A percentile compares a stretch with the other conserved stretches of the same genome.
These are phyloP conservation scores for Eremothecium sinecaudum DNA, from an alignment of 1,139 yeast species.

Conservation along the genomic window DNA sequence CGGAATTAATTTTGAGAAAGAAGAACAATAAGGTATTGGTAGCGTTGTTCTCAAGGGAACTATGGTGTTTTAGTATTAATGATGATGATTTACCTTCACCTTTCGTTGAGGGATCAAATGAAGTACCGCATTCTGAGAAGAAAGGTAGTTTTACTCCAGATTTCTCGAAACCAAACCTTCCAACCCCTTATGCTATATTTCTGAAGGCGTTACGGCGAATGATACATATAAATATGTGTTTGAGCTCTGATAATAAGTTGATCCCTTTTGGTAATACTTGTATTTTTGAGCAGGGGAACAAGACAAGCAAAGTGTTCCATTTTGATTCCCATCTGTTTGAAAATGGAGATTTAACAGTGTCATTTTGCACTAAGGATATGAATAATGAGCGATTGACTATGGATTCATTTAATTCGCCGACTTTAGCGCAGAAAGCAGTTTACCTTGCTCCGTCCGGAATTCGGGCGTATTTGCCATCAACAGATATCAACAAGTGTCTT, in stretches of 20 bases:
- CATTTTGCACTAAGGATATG: slow-evolving; percentile 29
- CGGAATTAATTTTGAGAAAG: slow-evolving; percentile 49
- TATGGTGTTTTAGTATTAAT: slow-evolving; percentile 48
- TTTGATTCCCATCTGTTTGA: slow-evolving; percentile 49
- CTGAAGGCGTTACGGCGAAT: slow-evolving; percentile 52
- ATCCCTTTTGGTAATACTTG: slow-evolving; percentile 51
- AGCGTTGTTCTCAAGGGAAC: slow-evolving; percentile 50
- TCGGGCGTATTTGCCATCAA: slow-evolving; percentile 50
- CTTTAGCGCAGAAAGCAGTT: slow-evolving; percentile 37
- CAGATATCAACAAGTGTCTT: slow-evolving; percentile 36
- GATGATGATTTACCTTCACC: slow-evolving; percentile 28
- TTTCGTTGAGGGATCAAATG: slow-evolving; percentile 8
- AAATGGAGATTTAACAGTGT: slow-evolving; percentile 42
- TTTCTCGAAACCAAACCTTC: slow-evolving; percentile 33
- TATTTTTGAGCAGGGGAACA: slow-evolving; percentile 20
- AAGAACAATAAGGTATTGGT: slow-evolving; percentile 44
- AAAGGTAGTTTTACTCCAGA: slow-evolving; percentile 29
- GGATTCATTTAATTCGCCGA: slow-evolving; percentile 10
- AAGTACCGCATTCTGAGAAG: slow-evolving; percentile 14
- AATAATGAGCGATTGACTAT: slow-evolving; percentile 20
- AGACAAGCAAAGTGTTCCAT: slow-evolving; percentile 32
- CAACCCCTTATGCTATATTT: slow-evolving; percentile 47
- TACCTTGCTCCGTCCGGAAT: slow-evolving; percentile 72
- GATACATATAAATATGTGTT: slow-evolving; percentile 40
- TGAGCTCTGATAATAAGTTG: slow-evolving; percentile 31